These are phyloP conservation scores for Darksidea phi DNA, from an alignment of 495 filamentous ascomycete genomes.

Conservation along the genomic window DNA sequence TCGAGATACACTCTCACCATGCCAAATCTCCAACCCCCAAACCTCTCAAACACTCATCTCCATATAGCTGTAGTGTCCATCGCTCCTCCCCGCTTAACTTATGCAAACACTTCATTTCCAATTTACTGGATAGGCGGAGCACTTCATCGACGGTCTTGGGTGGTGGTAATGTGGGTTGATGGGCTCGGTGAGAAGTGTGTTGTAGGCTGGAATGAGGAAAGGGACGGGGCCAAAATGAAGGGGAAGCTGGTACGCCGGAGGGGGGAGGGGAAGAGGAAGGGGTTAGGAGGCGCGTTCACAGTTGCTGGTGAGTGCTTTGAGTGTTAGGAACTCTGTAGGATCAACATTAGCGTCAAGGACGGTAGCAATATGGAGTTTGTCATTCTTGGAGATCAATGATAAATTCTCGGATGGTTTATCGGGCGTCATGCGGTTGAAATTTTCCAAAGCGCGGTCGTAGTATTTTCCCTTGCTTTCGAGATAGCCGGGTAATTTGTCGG, in stretches of 20 bases:
- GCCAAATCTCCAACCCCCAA: constrained; percentile 27
- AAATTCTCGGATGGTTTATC: neutral
- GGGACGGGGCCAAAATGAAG: too few species aligned
- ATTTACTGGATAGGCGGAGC: neutral
- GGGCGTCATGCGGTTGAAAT: constrained; percentile 1
- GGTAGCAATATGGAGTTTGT: too few species aligned
- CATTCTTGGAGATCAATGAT: neutral
- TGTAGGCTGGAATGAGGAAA: too few species aligned
- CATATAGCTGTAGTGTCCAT: constrained; percentile 30
- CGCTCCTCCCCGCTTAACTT: constrained; percentile 9
- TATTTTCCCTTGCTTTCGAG: constrained; percentile 10
- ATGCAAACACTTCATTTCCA: constrained; percentile 2
- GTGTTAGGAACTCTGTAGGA: too few species aligned
- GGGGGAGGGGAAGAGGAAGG: too few species aligned
- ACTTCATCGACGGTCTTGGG: neutral
- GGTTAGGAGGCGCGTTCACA: too few species aligned
- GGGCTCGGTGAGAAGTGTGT: neutral
- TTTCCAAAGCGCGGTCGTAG: constrained; percentile 14
- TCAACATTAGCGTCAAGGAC: too few species aligned
- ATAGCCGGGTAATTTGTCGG: constrained; percentile 1
- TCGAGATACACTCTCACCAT: constrained; percentile 10
- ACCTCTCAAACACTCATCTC: constrained; percentile 28
- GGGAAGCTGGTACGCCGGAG: too few species aligned
- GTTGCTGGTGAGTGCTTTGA: too few species aligned
- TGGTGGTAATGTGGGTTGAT: neutral